Percentiles rank a stretch among this genome's conserved stretches.
Evolutionary conservation across 768 basidiomycete species (phyloP).

Genomic region (Xerocomellus intermedius): DNA sequence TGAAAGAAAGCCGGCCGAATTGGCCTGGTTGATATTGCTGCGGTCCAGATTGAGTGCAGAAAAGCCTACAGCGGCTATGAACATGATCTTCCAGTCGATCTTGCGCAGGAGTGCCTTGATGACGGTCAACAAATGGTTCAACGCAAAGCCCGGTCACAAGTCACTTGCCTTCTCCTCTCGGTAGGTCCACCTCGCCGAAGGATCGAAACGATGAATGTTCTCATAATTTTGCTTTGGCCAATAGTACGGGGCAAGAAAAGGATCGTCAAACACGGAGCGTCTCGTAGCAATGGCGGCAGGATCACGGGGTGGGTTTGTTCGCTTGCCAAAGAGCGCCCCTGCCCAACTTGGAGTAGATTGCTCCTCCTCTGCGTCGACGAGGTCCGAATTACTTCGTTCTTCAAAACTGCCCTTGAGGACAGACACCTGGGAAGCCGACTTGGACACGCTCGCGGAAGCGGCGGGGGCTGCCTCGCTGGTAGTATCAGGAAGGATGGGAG

Average conservation of each 20-base stretch:
- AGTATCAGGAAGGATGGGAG: background rate
- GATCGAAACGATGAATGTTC: slow-evolving; percentile 56
- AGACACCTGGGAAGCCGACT: background rate
- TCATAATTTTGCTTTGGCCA: slow-evolving; percentile 54
- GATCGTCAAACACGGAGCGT: slow-evolving; percentile 53
- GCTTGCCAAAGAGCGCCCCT: background rate
- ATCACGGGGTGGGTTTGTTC: slow-evolving; percentile 1
- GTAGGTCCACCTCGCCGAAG: slow-evolving; percentile 57
- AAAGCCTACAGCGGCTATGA: slow-evolving; percentile 55
- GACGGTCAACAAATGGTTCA: background rate
- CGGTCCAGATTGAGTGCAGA: slow-evolving; percentile 56
- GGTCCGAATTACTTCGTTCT: background rate
- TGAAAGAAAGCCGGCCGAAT: slow-evolving; percentile 55
- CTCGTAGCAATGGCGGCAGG: slow-evolving; percentile 46
- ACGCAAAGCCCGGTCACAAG: background rate
- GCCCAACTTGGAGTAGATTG: background rate
- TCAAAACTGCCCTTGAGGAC: background rate
- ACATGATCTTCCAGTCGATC: slow-evolving; percentile 61
- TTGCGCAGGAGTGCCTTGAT: slow-evolving; percentile 48
- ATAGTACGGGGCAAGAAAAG: slow-evolving; percentile 29
- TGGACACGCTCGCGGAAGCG: background rate
- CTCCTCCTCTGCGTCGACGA: slow-evolving; percentile 9
- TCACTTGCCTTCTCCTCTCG: slow-evolving; percentile 47
- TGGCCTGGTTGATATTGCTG: slow-evolving; percentile 54
- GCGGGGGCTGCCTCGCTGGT: background rate